These are phyloP conservation scores for Aspergillaceae sp. DNA, from an alignment of 2,329 filamentous ascomycete genomes.

Conservation along the genomic window DNA sequence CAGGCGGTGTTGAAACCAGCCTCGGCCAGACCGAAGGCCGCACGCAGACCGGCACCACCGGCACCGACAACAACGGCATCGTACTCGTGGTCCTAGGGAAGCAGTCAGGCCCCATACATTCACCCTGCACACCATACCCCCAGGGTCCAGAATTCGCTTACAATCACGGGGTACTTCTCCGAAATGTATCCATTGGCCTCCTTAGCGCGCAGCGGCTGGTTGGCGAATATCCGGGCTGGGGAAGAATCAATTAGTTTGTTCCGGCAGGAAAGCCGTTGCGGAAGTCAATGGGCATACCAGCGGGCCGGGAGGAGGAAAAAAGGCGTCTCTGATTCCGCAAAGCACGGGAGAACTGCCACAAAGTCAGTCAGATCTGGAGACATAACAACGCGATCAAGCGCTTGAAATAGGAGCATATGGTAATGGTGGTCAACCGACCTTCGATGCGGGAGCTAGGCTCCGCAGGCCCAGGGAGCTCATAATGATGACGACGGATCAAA, in stretches of 20 bases:
- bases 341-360: constrained; percentile 52
- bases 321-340: constrained; percentile 59
- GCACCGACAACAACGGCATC: constrained; percentile 80
- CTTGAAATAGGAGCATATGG: constrained; percentile 9
- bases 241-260: constrained; percentile 17
- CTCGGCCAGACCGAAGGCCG: constrained; percentile 56
- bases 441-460: constrained; percentile 42
- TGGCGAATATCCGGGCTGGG: constrained; percentile 75
- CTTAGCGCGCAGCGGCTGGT: constrained; percentile 79
- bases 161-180: constrained; percentile 89
- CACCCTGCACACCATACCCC: background rate
- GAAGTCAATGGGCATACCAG: constrained; percentile 48
- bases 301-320: constrained; percentile 80
- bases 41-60: constrained; percentile 55
- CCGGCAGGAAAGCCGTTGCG: constrained; percentile 8
- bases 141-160: constrained; percentile 41
- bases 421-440: constrained; percentile 30
- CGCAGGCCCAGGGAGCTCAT: constrained; percentile 45
- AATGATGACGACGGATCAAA: constrained; percentile 27
- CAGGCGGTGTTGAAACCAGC: constrained; percentile 58
- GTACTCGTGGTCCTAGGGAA: constrained; percentile 80
- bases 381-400: constrained; percentile 5
- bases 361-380: constrained; percentile 17
- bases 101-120: constrained; percentile 11
- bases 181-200: constrained; percentile 81